A percentile compares a stretch with the other conserved stretches of the same genome.
phyloP scores from a whole-genome alignment of 1,284 basidiomycete species.

The Blastosporella zonata region DNA sequence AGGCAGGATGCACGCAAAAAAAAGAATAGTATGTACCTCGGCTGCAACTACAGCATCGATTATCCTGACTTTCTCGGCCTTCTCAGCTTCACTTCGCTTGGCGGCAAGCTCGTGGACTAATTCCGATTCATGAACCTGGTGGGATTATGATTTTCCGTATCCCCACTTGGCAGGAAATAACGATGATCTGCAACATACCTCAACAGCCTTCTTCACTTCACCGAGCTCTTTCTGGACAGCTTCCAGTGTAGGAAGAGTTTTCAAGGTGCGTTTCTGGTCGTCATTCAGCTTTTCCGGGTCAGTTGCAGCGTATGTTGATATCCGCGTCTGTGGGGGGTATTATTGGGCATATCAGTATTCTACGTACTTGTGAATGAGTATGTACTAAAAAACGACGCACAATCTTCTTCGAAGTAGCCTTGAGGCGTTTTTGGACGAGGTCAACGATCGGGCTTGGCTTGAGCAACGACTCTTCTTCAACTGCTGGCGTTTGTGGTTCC shows the following conservation, averaged over 20 bases:
- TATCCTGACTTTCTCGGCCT: conserved; percentile 50
- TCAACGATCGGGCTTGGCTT: conserved; percentile 73
- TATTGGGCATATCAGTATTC: conserved; percentile 12
- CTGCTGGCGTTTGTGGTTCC: conserved; percentile 37
- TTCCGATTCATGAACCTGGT: conserved; percentile 64
- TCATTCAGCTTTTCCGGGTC: conserved; percentile 75
- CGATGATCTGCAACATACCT: conserved; percentile 44
- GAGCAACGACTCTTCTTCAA: conserved; percentile 39
- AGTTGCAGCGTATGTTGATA: conserved; percentile 64
- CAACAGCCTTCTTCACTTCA: conserved; percentile 77
- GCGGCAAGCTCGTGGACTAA: conserved; percentile 49
- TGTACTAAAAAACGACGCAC: conserved; percentile 43
- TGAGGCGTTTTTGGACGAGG: conserved; percentile 73
- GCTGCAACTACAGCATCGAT: conserved; percentile 54
- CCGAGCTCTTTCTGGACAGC: conserved; percentile 75
- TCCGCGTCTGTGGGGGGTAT: conserved; percentile 56
- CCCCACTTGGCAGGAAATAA: conserved; percentile 2
- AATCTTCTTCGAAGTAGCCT: conserved; percentile 78
- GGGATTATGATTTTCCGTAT: conserved; percentile 12
- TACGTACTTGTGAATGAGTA: background rate
- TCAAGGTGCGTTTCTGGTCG: conserved; percentile 74
- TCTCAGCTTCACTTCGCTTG: conserved; percentile 53
- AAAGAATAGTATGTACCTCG: conserved; percentile 43
- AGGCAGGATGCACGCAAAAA: background rate
- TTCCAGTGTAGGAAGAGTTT: conserved; percentile 70